Evolutionary conservation across 1,284 basidiomycete species (phyloP).

Genomic region (Pseudozyma hubeiensis): DNA sequence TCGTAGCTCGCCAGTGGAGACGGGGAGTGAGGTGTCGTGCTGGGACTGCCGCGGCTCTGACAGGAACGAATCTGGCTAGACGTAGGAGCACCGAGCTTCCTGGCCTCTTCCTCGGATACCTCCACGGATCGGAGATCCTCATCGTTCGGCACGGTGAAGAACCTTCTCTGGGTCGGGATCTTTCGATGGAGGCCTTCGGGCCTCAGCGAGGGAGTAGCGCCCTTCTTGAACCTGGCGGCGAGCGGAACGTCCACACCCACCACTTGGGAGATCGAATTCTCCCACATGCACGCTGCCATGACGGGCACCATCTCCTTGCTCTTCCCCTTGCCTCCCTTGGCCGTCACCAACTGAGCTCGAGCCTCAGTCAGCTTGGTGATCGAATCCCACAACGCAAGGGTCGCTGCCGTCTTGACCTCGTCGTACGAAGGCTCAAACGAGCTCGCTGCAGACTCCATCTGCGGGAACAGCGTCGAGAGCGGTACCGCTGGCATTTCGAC

Average conservation of each 20-base stretch:
- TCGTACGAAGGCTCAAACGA: conserved; percentile 29
- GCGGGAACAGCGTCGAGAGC: conserved; percentile 40
- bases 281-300: conserved; percentile 57
- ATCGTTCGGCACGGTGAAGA: conserved; percentile 50
- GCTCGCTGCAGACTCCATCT: conserved; percentile 9
- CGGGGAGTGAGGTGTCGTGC: neutral
- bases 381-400: conserved; percentile 43
- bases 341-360: neutral
- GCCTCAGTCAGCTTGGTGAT: conserved; percentile 44
- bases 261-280: conserved; percentile 45
- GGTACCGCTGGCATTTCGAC: conserved; percentile 56
- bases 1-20: conserved; percentile 6
- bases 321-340: conserved; percentile 28
- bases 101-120: conserved; percentile 33
- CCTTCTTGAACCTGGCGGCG: conserved; percentile 45
- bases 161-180: conserved; percentile 37
- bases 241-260: conserved; percentile 47
- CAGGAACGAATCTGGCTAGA: neutral
- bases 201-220: conserved; percentile 17
- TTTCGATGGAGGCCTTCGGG: conserved; percentile 34
- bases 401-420: conserved; percentile 45
- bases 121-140: conserved; percentile 44
- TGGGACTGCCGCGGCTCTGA: neutral
- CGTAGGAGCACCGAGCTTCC: conserved; percentile 9
- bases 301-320: conserved; percentile 49